Evolutionary conservation across 306 rosid species (phyloP).

Genomic region (Vicia sativa): DNA sequence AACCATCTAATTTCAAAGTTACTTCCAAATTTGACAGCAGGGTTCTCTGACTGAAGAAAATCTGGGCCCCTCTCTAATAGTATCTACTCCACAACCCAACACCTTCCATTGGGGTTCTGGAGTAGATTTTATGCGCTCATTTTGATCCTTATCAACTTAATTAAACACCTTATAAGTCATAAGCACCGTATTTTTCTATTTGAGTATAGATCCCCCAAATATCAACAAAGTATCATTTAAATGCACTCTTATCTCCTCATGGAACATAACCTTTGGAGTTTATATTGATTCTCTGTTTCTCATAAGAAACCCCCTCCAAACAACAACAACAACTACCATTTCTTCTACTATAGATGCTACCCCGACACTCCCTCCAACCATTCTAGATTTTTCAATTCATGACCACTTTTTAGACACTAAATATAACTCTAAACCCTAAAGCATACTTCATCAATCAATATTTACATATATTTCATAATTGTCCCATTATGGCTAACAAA

Average conservation of each 20-base stretch:
- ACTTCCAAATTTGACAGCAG: neutral
- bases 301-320: neutral
- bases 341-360: too few relatives aligned
- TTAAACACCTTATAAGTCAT: neutral
- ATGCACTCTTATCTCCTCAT: neutral
- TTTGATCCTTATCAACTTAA: neutral
- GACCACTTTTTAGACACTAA: neutral
- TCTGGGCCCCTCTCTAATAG: neutral
- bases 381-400: too few relatives aligned
- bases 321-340: too few relatives aligned
- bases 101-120: neutral
- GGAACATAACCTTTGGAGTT: neutral
- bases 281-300: neutral
- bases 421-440: neutral
- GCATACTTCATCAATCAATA: neutral
- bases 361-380: too few relatives aligned
- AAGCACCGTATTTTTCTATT: neutral
- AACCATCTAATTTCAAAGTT: neutral
- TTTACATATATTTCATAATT: neutral
- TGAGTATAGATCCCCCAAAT: neutral
- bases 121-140: neutral
- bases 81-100: neutral
- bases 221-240: neutral
- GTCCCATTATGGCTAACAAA: neutral
- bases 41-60: neutral